Conservation (phyloP, 108 stramenopile species). For the Nitzschia sp. region DNA sequence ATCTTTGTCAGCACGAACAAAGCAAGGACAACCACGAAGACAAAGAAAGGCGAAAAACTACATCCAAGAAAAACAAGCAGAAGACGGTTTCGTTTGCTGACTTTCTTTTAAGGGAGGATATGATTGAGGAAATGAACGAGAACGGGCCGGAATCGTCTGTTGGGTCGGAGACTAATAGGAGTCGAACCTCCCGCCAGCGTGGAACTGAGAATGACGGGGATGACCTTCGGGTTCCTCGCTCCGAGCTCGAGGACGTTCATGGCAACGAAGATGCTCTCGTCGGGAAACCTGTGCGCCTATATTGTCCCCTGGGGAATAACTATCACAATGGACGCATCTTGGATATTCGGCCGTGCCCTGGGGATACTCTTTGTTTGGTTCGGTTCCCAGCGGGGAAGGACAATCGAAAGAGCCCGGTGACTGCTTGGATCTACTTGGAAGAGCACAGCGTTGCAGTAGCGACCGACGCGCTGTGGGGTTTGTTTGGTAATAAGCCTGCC, state of each 20-base stretch:
- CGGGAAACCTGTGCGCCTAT: conserved; percentile 64
- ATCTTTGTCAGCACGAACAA: conserved; percentile 49
- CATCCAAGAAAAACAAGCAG: background rate
- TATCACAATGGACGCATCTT: conserved; percentile 80
- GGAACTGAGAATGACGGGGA: background rate
- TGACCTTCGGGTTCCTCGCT: conserved; percentile 8
- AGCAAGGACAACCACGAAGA: conserved; percentile 29
- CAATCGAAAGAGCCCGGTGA: conserved; percentile 57
- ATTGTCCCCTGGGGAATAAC: conserved; percentile 61
- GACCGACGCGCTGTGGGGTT: conserved; percentile 46
- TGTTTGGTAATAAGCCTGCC: conserved; percentile 5
- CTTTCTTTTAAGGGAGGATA: conserved; percentile 37
- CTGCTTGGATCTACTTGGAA: conserved; percentile 73
- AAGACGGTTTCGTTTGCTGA: conserved; percentile 17
- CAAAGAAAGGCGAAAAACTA: conserved; percentile 18
- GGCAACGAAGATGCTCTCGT: conserved; percentile 43
- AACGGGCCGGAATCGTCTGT: background rate
- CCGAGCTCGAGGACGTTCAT: conserved; percentile 26
- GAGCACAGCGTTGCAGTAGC: conserved; percentile 76
- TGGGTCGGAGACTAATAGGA: background rate
- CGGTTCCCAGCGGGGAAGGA: conserved; percentile 65
- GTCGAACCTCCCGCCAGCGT: background rate
- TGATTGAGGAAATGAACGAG: background rate
- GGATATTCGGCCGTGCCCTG: background rate
- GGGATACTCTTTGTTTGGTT: conserved; percentile 63